Percentiles rank a stretch among this genome's conserved stretches.
Evolutionary conservation across 768 basidiomycete genomes (phyloP).

Genomic region (Filobasidium wieringae): DNA sequence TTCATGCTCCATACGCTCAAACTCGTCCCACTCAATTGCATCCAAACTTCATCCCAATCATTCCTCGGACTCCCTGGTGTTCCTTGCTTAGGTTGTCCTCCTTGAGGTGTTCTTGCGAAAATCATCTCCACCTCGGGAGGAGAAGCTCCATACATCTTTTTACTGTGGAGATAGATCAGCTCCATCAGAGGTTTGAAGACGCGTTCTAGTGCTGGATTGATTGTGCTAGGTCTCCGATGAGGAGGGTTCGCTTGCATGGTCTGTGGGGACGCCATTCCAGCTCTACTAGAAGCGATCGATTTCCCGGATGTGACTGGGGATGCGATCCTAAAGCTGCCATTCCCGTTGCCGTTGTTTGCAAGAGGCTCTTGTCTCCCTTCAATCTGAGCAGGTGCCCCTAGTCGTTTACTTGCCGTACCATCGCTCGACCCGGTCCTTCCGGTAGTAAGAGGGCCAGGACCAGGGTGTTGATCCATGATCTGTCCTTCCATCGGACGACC

Average conservation of each 20-base stretch:
- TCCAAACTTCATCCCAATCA: conserved; percentile 39
- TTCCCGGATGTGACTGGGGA: no score
- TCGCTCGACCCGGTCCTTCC: no score
- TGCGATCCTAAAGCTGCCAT: no score
- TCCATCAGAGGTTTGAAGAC: conserved; percentile 27
- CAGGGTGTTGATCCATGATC: no score
- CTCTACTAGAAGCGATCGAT: no score
- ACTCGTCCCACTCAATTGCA: conserved; percentile 38
- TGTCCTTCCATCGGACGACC: no score
- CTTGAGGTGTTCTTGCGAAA: conserved; percentile 33
- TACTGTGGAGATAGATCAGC: conserved; percentile 26
- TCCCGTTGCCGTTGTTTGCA: no score
- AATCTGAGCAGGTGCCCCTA: no score
- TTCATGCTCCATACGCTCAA: conserved; percentile 41
- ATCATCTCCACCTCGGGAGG: conserved; percentile 39
- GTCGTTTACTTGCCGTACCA: no score
- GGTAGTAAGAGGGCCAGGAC: no score
- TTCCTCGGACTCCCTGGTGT: conserved; percentile 36
- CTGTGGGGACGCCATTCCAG: not conserved
- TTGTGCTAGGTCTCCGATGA: not conserved
- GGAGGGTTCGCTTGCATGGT: not conserved
- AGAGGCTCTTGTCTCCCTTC: no score
- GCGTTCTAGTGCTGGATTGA: conserved; percentile 9
- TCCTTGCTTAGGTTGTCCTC: conserved; percentile 37
- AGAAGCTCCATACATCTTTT: conserved; percentile 36